Percentiles rank a stretch among this genome's conserved stretches.
Evolutionary conservation across 2,329 filamentous ascomycete species (phyloP).

Genomic region (Neopestalotiopsis rosae): DNA sequence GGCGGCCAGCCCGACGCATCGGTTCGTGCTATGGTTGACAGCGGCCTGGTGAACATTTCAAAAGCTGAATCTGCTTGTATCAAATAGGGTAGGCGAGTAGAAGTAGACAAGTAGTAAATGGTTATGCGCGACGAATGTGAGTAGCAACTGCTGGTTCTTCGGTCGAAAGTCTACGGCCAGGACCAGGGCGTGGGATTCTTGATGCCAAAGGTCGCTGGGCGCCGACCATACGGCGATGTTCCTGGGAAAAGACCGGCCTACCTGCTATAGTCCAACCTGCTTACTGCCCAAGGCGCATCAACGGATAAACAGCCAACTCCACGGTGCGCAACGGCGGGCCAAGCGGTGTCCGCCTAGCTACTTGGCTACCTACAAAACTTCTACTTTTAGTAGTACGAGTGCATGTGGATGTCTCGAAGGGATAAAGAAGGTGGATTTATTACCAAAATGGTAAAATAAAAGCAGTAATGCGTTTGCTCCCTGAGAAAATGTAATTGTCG

Average conservation of each 20-base stretch:
- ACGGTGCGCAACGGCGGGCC: background rate
- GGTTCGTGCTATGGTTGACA: background rate
- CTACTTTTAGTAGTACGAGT: background rate
- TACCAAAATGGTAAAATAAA: background rate
- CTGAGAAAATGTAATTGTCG: background rate
- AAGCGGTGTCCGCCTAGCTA: background rate
- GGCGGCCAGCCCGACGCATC: background rate
- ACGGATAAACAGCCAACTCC: constrained; percentile 1
- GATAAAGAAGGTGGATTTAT: background rate
- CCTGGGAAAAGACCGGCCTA: background rate
- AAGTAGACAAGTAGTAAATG: background rate
- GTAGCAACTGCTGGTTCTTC: background rate
- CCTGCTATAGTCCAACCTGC: background rate
- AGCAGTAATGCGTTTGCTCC: background rate
- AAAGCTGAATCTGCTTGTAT: background rate
- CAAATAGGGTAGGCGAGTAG: too few relatives aligned
- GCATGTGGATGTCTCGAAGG: background rate
- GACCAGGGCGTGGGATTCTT: background rate
- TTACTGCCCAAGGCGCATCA: background rate
- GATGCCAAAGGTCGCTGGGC: background rate
- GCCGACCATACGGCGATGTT: background rate
- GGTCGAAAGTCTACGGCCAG: background rate
- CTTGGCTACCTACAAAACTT: background rate
- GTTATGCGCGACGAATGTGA: background rate
- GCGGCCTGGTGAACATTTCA: background rate